phyloP scores from a whole-genome alignment of 306 rosid species.

The Mucuna pruriens region DNA sequence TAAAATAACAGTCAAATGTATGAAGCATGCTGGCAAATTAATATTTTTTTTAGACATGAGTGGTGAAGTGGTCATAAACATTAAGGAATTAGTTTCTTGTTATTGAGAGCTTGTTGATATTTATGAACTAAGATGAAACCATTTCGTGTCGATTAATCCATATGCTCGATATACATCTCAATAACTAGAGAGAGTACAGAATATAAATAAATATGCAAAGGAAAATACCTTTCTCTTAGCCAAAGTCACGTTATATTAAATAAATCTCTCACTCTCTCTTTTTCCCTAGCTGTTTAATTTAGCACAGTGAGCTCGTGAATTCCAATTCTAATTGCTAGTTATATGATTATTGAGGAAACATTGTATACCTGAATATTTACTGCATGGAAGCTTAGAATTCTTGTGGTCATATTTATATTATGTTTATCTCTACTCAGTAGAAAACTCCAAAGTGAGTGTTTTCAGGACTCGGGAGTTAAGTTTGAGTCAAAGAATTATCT shows the following conservation, averaged over 20 bases:
- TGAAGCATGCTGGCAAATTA: neutral
- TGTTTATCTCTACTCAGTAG: neutral
- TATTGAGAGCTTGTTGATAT: neutral
- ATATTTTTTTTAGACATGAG: neutral
- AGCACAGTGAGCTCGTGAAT: neutral
- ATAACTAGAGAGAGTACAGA: no score
- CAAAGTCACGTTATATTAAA: neutral
- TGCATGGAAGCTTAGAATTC: neutral
- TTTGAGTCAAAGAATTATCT: neutral
- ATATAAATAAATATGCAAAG: neutral
- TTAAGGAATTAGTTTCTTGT: neutral
- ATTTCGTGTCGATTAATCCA: no score
- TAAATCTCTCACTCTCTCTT: neutral
- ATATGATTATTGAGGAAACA: neutral
- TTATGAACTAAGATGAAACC: no score
- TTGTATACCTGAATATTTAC: neutral
- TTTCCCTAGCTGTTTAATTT: neutral
- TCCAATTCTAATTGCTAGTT: neutral
- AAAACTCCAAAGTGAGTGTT: slow-evolving; percentile 11
- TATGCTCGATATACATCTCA: no score
- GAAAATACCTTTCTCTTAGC: neutral
- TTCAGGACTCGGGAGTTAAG: neutral
- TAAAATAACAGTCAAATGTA: slow-evolving; percentile 14
- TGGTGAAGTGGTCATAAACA: no score
- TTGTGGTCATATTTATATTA: neutral